Percentiles rank a stretch among this genome's conserved stretches.
Evolutionary conservation across 2,329 filamentous ascomycete genomes (phyloP).

Genomic region (Fusarium dimerum): DNA sequence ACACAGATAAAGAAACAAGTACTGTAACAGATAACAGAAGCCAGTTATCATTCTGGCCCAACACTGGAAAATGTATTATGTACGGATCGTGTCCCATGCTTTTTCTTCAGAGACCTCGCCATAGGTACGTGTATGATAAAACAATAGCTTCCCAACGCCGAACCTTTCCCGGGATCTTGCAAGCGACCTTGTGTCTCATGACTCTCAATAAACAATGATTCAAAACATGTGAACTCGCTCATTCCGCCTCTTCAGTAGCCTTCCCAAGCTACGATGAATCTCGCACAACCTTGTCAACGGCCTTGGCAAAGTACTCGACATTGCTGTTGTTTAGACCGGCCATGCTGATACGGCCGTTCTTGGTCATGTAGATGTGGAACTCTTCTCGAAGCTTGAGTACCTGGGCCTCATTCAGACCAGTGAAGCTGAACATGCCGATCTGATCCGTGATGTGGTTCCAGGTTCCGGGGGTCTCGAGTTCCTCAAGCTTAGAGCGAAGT

Average conservation of each 20-base stretch:
- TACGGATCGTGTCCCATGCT: conserved; percentile 21
- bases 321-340: conserved; percentile 93
- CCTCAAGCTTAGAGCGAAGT: conserved; percentile 78
- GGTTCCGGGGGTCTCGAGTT: conserved; percentile 79
- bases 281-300: conserved; percentile 78
- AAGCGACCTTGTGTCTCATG: conserved; percentile 26
- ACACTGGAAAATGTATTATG: neutral
- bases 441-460: conserved; percentile 99
- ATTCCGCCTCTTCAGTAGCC: neutral
- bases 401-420: conserved; percentile 73
- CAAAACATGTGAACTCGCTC: conserved; percentile 14
- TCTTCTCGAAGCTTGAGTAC: conserved; percentile 70
- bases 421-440: conserved; percentile 99
- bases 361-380: conserved; percentile 86
- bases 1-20: no score
- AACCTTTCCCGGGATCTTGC: conserved; percentile 24
- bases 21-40: no score
- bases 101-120: conserved; percentile 26
- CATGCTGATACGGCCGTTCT: conserved; percentile 98
- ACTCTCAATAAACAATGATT: conserved; percentile 22
- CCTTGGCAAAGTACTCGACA: conserved; percentile 88
- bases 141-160: conserved; percentile 27
- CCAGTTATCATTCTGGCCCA: no score
- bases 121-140: conserved; percentile 25
- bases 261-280: conserved; percentile 24